These are phyloP conservation scores for Fusarium avenaceum DNA, from an alignment of 2,329 filamentous ascomycete genomes.

Conservation along the genomic window DNA sequence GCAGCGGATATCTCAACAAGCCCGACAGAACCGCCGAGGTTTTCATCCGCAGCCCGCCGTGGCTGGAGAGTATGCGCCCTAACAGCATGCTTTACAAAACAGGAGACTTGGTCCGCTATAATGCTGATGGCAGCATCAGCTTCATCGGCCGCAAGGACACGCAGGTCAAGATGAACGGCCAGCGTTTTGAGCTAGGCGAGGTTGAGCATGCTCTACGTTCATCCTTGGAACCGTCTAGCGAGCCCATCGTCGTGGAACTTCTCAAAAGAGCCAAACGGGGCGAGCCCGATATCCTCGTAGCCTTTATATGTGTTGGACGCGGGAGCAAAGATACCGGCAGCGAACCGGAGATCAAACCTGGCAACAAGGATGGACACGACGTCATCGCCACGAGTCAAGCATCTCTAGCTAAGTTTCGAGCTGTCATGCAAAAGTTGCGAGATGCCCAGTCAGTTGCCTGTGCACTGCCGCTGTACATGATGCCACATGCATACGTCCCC, in stretches of 20 bases:
- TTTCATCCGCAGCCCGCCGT: neutral
- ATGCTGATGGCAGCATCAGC: neutral
- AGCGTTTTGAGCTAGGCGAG: neutral
- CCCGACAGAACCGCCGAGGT: neutral
- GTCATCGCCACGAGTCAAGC: neutral
- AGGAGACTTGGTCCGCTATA: neutral
- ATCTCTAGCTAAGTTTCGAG: no score
- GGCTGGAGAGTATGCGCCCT: neutral
- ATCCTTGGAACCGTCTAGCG: neutral
- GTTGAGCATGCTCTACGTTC: neutral
- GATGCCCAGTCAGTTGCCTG: neutral
- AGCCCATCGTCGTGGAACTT: neutral
- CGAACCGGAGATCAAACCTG: no score
- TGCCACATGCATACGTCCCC: neutral
- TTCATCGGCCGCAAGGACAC: neutral
- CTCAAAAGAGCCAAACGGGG: neutral
- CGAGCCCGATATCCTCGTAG: neutral
- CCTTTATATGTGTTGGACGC: neutral
- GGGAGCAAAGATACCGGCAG: neutral
- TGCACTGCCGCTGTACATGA: neutral
- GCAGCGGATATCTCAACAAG: neutral
- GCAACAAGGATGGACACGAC: neutral
- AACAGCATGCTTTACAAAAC: constrained; percentile 3
- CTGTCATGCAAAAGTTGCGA: no score
- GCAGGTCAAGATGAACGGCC: neutral